Conservation (phyloP, 2,329 filamentous ascomycete genomes). For the Ophiostoma fasciatum region DNA sequence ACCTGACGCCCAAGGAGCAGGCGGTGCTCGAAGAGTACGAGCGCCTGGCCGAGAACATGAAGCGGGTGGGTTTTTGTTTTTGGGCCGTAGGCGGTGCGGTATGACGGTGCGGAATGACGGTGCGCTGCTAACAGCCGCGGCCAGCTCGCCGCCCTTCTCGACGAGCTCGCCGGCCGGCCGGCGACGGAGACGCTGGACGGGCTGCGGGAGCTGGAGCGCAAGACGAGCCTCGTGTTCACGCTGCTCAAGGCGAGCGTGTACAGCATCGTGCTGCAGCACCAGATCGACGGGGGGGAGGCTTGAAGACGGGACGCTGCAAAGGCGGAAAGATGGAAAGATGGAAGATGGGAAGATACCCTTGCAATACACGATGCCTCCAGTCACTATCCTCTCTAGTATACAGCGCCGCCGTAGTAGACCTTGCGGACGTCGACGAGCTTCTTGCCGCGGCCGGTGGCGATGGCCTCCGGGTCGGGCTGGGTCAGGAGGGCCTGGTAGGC, state of each 20-base stretch:
- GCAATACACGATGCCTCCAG: too few species aligned
- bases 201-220: constrained; percentile 75
- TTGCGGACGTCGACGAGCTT: constrained; percentile 94
- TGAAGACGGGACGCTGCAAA: constrained; percentile 16
- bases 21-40: constrained; percentile 93
- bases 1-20: constrained; percentile 71
- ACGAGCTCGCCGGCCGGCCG: constrained; percentile 52
- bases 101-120: too few species aligned
- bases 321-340: too few species aligned
- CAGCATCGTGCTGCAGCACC: constrained; percentile 95
- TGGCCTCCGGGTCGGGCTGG: constrained; percentile 77
- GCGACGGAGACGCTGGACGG: constrained; percentile 76
- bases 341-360: constrained; percentile 11
- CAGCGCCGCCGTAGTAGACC: constrained; percentile 83
- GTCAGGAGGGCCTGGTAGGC: constrained; percentile 66
- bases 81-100: not conserved
- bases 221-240: constrained; percentile 90
- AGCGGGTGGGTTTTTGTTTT: constrained; percentile 47
- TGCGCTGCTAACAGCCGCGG: too few species aligned
- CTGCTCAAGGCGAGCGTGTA: constrained; percentile 96
- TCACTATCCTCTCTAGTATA: constrained; percentile 41
- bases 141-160: constrained; percentile 46
- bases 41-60: constrained; percentile 75
- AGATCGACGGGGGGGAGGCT: constrained; percentile 60
- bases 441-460: constrained; percentile 78